Evolutionary conservation across 208 protist genomes (phyloP).

Genomic region (Acanthamoeba sp.): DNA sequence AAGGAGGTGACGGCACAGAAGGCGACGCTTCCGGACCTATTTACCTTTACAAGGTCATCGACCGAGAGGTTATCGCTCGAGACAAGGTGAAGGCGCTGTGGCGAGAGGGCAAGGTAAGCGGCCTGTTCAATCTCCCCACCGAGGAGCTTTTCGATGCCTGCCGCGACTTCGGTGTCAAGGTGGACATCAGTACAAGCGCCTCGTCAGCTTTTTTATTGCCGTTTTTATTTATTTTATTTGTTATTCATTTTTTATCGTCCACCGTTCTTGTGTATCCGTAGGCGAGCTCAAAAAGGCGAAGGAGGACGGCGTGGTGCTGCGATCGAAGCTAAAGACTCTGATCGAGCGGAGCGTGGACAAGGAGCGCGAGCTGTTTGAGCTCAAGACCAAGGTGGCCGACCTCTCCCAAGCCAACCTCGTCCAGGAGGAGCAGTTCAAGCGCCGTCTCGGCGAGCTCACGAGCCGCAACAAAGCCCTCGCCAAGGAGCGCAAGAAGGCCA

Average conservation of each 20-base stretch:
- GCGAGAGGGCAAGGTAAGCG: conserved; percentile 20
- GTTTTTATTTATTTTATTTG: neutral
- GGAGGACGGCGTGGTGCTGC: neutral
- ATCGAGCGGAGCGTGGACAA: conserved; percentile 63
- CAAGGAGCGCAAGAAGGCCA: conserved; percentile 22
- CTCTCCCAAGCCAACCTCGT: conserved; percentile 28
- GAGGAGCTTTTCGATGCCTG: conserved; percentile 69
- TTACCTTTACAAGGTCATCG: conserved; percentile 64
- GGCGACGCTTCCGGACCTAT: neutral
- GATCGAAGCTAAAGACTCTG: neutral
- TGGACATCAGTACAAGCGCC: neutral
- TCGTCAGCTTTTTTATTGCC: neutral
- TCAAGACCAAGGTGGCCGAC: conserved; percentile 42
- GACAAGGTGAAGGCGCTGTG: conserved; percentile 34
- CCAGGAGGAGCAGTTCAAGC: conserved; percentile 44
- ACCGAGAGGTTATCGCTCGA: neutral
- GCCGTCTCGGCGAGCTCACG: neutral
- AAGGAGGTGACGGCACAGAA: neutral
- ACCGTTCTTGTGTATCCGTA: neutral
- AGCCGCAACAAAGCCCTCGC: conserved; percentile 8
- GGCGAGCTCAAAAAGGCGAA: neutral
- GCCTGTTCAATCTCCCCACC: conserved; percentile 62
- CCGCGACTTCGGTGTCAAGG: conserved; percentile 67
- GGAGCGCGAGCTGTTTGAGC: conserved; percentile 39
- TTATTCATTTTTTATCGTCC: neutral